Evolutionary conservation across 495 filamentous ascomycete species (phyloP).

Genomic region (Parathielavia appendiculata): DNA sequence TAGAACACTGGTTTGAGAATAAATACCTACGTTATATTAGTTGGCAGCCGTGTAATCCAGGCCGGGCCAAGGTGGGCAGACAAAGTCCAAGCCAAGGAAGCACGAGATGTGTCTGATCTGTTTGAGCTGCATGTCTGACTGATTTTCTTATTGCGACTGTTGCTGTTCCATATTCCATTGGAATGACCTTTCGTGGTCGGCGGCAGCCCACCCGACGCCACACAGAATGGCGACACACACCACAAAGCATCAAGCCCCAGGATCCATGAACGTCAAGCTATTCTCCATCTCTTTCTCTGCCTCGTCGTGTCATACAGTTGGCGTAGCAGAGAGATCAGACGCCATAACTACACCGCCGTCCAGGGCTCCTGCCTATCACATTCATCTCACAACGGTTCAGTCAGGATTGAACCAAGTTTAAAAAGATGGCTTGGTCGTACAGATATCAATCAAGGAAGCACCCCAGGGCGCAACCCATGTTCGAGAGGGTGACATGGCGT

Average conservation of each 20-base stretch:
- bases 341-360: background rate
- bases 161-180: conserved; percentile 14
- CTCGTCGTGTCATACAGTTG: conserved; percentile 16
- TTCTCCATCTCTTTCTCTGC: conserved; percentile 8
- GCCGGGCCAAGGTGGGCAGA: too few species aligned
- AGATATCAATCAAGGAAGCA: conserved; percentile 15
- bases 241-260: background rate
- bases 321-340: conserved; percentile 2
- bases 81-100: background rate
- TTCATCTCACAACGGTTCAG: background rate
- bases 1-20: too few species aligned
- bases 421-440: background rate
- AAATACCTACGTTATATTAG: too few species aligned
- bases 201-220: conserved; percentile 1
- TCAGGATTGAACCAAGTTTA: conserved; percentile 17
- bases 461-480: conserved; percentile 13
- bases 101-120: conserved; percentile 7
- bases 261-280: background rate
- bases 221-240: conserved; percentile 5
- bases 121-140: conserved; percentile 11
- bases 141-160: conserved; percentile 12
- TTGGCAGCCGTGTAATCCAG: too few species aligned
- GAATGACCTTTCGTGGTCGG: background rate
- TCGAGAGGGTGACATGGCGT: conserved; percentile 21
- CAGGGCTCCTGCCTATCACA: conserved; percentile 2